These are phyloP conservation scores for Hypholoma sublateritium DNA, from an alignment of 768 basidiomycete species.

Conservation along the genomic window DNA sequence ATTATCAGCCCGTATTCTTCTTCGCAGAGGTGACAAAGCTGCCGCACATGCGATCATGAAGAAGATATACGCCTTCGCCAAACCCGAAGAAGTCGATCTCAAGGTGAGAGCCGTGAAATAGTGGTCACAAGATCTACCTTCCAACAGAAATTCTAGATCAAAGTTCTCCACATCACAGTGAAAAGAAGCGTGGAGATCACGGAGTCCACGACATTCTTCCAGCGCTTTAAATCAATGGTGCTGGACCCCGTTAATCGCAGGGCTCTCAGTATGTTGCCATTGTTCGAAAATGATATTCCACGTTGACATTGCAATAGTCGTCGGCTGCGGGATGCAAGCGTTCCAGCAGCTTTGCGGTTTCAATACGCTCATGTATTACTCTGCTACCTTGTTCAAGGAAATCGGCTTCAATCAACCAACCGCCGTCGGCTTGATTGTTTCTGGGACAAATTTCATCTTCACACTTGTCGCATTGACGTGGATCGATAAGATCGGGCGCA, in stretches of 20 bases:
- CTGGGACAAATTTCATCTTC: constrained; percentile 78
- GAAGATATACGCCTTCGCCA: constrained; percentile 71
- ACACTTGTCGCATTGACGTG: constrained; percentile 73
- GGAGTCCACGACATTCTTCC: constrained; percentile 58
- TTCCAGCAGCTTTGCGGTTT: constrained; percentile 85
- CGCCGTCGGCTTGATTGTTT: constrained; percentile 76
- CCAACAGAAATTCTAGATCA: constrained; percentile 37
- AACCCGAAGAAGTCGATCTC: constrained; percentile 59
- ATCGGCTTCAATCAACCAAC: constrained; percentile 85
- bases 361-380: constrained; percentile 78
- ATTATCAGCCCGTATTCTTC: constrained; percentile 52
- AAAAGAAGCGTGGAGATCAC: constrained; percentile 60
- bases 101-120: constrained; percentile 41
- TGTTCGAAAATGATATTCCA: not conserved
- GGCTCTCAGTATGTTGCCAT: constrained; percentile 56
- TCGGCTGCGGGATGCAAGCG: constrained; percentile 80
- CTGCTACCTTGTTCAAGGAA: constrained; percentile 75
- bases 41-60: constrained; percentile 55
- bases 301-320: constrained; percentile 38
- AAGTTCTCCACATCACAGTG: constrained; percentile 59
- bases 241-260: constrained; percentile 60
- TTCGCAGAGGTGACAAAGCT: constrained; percentile 52
- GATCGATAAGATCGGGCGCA: constrained; percentile 70
- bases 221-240: constrained; percentile 56
- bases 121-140: not conserved